These are phyloP conservation scores for Penicillium vulpinum DNA, from an alignment of 2,329 filamentous ascomycete genomes.

Conservation along the genomic window DNA sequence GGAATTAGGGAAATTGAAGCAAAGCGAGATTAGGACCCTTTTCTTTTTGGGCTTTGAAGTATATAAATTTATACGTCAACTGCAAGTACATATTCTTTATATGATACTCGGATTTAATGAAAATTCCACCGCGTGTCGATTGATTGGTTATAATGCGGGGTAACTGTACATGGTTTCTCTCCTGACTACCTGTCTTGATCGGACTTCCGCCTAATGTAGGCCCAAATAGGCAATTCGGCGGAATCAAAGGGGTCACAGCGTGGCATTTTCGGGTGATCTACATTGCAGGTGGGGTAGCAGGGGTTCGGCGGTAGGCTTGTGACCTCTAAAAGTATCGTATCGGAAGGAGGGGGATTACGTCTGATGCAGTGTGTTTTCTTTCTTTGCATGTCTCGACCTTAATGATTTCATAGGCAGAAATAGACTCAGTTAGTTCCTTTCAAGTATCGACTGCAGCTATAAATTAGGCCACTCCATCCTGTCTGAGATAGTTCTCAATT, in stretches of 20 bases:
- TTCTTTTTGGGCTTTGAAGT: too few relatives aligned
- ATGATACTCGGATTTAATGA: too few relatives aligned
- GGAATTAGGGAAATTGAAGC: too few relatives aligned
- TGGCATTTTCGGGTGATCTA: neutral
- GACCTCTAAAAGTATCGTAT: neutral
- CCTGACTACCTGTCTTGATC: neutral
- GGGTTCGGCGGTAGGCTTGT: neutral
- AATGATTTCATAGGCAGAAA: neutral
- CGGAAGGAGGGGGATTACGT: neutral
- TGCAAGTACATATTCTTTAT: too few relatives aligned
- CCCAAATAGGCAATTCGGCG: neutral
- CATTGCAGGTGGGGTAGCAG: neutral
- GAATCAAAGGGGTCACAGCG: neutral
- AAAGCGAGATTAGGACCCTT: too few relatives aligned
- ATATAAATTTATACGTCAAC: too few relatives aligned
- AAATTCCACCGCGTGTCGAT: too few relatives aligned
- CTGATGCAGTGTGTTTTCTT: neutral
- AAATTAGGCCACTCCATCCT: neutral
- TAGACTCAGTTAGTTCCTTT: neutral
- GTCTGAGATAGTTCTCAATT: neutral
- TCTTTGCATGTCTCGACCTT: too few relatives aligned
- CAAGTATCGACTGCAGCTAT: neutral
- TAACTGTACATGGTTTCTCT: too few relatives aligned
- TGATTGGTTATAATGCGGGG: too few relatives aligned
- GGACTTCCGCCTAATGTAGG: neutral